A percentile compares a stretch with the other conserved stretches of the same genome.
phyloP scores from a whole-genome alignment of 2,329 filamentous ascomycete species.

The Penicillium thymicola region DNA sequence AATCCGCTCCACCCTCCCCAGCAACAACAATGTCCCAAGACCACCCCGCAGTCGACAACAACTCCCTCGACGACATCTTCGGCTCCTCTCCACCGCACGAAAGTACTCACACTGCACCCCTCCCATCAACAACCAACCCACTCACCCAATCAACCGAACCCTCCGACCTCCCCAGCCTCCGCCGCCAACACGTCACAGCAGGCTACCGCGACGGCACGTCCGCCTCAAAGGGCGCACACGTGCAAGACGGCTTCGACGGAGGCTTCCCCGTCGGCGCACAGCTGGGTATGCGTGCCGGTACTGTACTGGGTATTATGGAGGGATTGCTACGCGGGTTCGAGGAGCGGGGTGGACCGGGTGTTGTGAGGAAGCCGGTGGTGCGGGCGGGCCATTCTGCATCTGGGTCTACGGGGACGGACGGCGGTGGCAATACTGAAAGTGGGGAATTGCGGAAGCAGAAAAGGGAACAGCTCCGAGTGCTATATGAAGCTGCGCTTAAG shows the following conservation, averaged over 20 bases:
- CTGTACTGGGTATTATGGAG: conserved; percentile 72
- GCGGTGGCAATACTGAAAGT: not conserved
- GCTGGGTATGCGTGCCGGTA: conserved; percentile 70
- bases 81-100: conserved; percentile 36
- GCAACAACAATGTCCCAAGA: conserved; percentile 24
- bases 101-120: not conserved
- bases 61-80: conserved; percentile 43
- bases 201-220: conserved; percentile 89
- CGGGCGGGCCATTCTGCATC: conserved; percentile 13
- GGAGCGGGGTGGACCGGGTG: conserved; percentile 21
- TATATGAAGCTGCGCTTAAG: conserved; percentile 48
- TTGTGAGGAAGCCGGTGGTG: conserved; percentile 27
- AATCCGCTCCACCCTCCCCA: conserved; percentile 18
- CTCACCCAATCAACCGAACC: conserved; percentile 33
- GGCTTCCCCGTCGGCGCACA: conserved; percentile 82
- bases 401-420: not conserved
- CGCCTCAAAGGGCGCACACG: conserved; percentile 67
- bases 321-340: conserved; percentile 54
- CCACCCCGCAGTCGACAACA: conserved; percentile 17
- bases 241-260: conserved; percentile 89
- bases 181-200: conserved; percentile 72
- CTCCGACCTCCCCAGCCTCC: conserved; percentile 72
- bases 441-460: conserved; percentile 36
- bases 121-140: not conserved
- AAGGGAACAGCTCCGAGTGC: conserved; percentile 31